These are phyloP conservation scores for Knoxdaviesia capensis DNA, from an alignment of 2,329 filamentous ascomycete species.

Conservation along the genomic window DNA sequence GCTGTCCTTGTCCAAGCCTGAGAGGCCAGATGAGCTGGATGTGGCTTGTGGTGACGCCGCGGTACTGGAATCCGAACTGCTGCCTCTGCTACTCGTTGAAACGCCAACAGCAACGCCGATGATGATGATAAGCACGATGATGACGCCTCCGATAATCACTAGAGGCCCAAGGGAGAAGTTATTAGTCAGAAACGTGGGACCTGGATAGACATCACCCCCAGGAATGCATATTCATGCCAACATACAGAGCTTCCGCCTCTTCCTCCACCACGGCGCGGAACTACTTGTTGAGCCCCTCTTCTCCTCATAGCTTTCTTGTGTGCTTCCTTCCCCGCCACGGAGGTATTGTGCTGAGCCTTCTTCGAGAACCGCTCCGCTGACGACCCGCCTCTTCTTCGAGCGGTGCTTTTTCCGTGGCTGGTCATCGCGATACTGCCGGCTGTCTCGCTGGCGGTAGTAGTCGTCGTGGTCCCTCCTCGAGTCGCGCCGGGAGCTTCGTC, in stretches of 20 bases:
- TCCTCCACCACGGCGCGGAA: slow-evolving; percentile 1
- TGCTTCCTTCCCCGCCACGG: slow-evolving; percentile 23
- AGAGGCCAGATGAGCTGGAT: not conserved
- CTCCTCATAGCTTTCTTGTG: slow-evolving; percentile 19
- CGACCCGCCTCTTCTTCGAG: slow-evolving; percentile 35
- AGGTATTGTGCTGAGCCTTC: slow-evolving; percentile 31
- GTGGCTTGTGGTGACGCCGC: slow-evolving; percentile 2
- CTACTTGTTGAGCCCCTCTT: slow-evolving; percentile 19
- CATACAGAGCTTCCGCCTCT: slow-evolving; percentile 2
- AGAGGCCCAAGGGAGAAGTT: slow-evolving; percentile 1
- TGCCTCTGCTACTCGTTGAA: slow-evolving; percentile 52
- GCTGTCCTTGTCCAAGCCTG: slow-evolving; percentile 26
- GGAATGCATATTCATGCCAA: not conserved
- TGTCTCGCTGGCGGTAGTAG: slow-evolving; percentile 11
- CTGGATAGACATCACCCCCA: no score
- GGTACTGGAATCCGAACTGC: not conserved
- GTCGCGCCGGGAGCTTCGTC: slow-evolving; percentile 25
- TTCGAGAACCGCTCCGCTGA: slow-evolving; percentile 49
- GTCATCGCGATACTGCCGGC: slow-evolving; percentile 3
- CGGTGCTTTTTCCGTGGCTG: slow-evolving; percentile 7
- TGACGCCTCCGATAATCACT: slow-evolving; percentile 35
- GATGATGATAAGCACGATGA: slow-evolving; percentile 42
- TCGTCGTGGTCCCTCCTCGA: slow-evolving; percentile 16
- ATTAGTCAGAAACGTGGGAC: not conserved
- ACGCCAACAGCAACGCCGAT: slow-evolving; percentile 47